Conservation (phyloP, 768 basidiomycete species). For the Boletus rubescentipes region DNA sequence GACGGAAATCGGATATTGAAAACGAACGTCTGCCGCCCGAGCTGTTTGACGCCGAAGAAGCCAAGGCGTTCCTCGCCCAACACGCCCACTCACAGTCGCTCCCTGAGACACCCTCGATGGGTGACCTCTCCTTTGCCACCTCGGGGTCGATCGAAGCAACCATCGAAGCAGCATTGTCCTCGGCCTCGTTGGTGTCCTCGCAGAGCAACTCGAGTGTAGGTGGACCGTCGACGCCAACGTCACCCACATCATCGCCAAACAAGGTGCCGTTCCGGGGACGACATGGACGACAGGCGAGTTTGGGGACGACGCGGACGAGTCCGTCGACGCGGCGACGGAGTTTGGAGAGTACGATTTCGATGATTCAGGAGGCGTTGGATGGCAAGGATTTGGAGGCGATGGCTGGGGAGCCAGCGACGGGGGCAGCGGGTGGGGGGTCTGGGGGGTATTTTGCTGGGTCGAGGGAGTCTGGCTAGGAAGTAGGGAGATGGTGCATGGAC, state of each 20-base stretch:
- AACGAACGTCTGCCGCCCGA: slow-evolving; percentile 98
- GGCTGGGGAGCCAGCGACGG: not conserved
- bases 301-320: slow-evolving; percentile 90
- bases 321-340: slow-evolving; percentile 91
- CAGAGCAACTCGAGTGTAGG: slow-evolving; percentile 20
- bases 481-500: too few relatives aligned
- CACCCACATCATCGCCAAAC: slow-evolving; percentile 48
- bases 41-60: slow-evolving; percentile 78
- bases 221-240: slow-evolving; percentile 24
- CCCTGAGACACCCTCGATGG: slow-evolving; percentile 52
- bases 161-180: slow-evolving; percentile 33
- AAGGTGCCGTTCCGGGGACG: slow-evolving; percentile 62
- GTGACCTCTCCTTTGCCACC: slow-evolving; percentile 44
- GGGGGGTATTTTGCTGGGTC: too few relatives aligned
- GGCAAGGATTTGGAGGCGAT: slow-evolving; percentile 50
- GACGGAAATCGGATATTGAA: slow-evolving; percentile 97
- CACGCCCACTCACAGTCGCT: slow-evolving; percentile 35
- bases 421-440: too few relatives aligned
- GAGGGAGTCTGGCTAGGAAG: too few relatives aligned
- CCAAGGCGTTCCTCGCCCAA: slow-evolving; percentile 55
- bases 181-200: slow-evolving; percentile 25
- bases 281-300: slow-evolving; percentile 49
- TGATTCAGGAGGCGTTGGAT: slow-evolving; percentile 92
- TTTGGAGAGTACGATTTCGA: slow-evolving; percentile 91
- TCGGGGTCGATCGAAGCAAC: slow-evolving; percentile 44